Evolutionary conservation across 2,329 filamentous ascomycete genomes (phyloP).

Genomic region (Penicillium sp.): DNA sequence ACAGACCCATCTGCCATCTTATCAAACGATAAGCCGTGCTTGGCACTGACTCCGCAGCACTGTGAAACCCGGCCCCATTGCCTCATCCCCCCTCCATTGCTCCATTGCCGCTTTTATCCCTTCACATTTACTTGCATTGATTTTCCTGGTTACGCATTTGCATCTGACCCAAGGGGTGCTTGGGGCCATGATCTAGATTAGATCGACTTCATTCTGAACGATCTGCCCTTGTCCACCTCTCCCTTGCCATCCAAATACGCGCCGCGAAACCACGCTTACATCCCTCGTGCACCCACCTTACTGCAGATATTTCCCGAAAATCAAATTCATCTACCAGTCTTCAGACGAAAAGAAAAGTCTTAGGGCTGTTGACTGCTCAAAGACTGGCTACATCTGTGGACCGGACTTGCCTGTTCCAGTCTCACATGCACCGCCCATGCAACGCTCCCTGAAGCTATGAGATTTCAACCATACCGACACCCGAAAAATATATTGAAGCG

Average conservation of each 20-base stretch:
- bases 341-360: not conserved
- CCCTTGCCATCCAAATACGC: conserved; percentile 1
- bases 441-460: conserved; percentile 18
- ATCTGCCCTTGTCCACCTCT: not conserved
- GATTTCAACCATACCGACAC: conserved; percentile 17
- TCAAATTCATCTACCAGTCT: not conserved
- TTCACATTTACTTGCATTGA: conserved; percentile 14
- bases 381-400: conserved; percentile 4
- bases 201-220: not conserved
- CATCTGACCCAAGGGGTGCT: conserved; percentile 2
- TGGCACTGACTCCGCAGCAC: conserved; percentile 22
- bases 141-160: conserved; percentile 2
- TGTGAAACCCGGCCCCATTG: conserved; percentile 21
- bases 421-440: conserved; percentile 16
- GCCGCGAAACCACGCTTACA: conserved; percentile 1
- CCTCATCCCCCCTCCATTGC: conserved; percentile 23
- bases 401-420: conserved; percentile 8
- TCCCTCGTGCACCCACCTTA: conserved; percentile 1
- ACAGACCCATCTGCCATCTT: conserved; percentile 11
- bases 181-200: conserved; percentile 4
- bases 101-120: conserved; percentile 18
- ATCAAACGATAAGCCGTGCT: conserved; percentile 24
- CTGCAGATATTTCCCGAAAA: not conserved
- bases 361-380: not conserved
- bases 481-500: conserved; percentile 11